Evolutionary conservation across 345 rosid species (phyloP), one percentile per base, ranked within the genome.

Genomic region (Boechera stricta): DNA sequence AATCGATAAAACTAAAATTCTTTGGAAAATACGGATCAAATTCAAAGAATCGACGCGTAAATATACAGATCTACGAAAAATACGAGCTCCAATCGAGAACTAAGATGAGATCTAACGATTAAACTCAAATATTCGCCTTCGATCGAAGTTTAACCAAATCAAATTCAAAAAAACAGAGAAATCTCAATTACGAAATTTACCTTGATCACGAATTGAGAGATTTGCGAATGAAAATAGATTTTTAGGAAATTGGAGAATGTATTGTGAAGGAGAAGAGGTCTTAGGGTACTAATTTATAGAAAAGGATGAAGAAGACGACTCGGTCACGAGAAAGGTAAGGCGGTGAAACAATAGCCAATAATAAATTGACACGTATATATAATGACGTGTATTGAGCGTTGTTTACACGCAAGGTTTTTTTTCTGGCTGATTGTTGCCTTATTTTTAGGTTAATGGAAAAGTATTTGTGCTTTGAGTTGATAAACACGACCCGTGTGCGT

Each of bases 311-410:
- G 70, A 77, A 10, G 51, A 31, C 1, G 72, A 79, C 54, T 74
- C 4, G 57, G 72, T 74, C 82, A 80, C 73, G 77, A 75, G 57
- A 42, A 75, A 62, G 21, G 32, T 28, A 5, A 70, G 71, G 77
- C 64, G 60, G 72, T 71, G 59, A 56, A 79, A 10, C 4, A 16
- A 8, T 38, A 47, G 0, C 80, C 31, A 75, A 33, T 9, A 0
- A 35, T 0, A 13, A n/a, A 0, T 0, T 0, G 70, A 65, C 80
- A 75, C 77, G 75, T 73, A 52, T 44, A 6, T 3, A 4, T 0
- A 0, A 73, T 59, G 58, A 67, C 58, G 53, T 63, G 75, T 63
- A 18, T 26, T 59, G n/a, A n/a, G 42, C 79, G 54, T 80, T 63
- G 56, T 58, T 48, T 41, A 58, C 41, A 75, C 77, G 82, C 72